Conservation (phyloP, 805 yeast genomes). For the Kazachstania taianensis region DNA sequence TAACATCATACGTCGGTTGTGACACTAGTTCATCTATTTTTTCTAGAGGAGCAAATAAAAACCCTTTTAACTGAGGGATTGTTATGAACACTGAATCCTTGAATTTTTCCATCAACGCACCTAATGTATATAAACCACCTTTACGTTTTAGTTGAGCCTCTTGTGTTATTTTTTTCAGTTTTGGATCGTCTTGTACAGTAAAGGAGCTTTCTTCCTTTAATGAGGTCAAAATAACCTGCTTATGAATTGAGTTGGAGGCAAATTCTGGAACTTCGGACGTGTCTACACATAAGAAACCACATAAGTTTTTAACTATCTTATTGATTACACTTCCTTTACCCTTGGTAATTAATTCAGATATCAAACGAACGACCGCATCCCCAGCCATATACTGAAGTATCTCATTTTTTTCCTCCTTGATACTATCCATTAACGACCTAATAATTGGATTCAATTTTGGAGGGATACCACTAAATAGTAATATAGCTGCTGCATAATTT, state of each 20-base stretch:
- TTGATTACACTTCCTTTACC: conserved; percentile 71
- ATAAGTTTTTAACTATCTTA: conserved; percentile 79
- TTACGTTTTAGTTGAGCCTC: conserved; percentile 73
- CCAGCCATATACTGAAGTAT: conserved; percentile 68
- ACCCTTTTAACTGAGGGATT: conserved; percentile 55
- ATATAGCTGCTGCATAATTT: conserved; percentile 66
- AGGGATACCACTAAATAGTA: conserved; percentile 58
- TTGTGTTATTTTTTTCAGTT: conserved; percentile 51
- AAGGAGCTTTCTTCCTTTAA: conserved; percentile 64
- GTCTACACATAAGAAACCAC: conserved; percentile 91
- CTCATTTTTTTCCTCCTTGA: conserved; percentile 61
- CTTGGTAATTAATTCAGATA: conserved; percentile 43
- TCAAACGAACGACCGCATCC: conserved; percentile 51
- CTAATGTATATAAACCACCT: conserved; percentile 71
- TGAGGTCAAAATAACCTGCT: conserved; percentile 56
- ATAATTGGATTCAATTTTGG: conserved; percentile 81
- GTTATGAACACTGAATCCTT: conserved; percentile 44
- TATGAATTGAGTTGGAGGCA: conserved; percentile 46
- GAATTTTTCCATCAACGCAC: conserved; percentile 44
- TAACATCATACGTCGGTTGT: conserved; percentile 28
- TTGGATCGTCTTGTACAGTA: conserved; percentile 51
- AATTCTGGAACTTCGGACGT: conserved; percentile 94
- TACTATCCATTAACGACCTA: conserved; percentile 83
- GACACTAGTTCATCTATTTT: conserved; percentile 23
- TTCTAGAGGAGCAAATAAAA: conserved; percentile 58